These are phyloP conservation scores for Pneumocystis oryctolagi DNA, from an alignment of 1,139 yeast species.

Conservation along the genomic window DNA sequence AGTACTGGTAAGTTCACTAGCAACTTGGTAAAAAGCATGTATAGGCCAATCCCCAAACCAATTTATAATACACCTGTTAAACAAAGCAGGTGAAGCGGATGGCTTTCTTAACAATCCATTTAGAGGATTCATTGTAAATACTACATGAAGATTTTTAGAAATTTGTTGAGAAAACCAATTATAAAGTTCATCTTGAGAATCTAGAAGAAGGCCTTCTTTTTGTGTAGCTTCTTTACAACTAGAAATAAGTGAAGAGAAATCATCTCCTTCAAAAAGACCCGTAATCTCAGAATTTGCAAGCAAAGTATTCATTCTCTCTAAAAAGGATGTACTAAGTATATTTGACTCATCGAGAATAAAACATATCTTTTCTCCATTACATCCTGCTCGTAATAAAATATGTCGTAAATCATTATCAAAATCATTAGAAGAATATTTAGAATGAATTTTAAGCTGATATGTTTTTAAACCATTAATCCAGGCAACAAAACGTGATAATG, in stretches of 20 bases:
- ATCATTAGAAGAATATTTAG: conserved; percentile 41
- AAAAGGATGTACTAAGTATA: conserved; percentile 58
- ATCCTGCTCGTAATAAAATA: conserved; percentile 37
- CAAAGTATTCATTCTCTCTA: conserved; percentile 83
- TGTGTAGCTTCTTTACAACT: conserved; percentile 47
- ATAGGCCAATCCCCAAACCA: conserved; percentile 83
- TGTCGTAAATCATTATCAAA: conserved; percentile 53
- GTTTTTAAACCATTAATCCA: conserved; percentile 76
- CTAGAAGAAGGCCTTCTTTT: conserved; percentile 47
- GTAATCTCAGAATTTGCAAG: conserved; percentile 89
- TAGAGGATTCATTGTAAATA: conserved; percentile 59
- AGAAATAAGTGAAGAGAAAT: conserved; percentile 38
- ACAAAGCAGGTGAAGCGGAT: conserved; percentile 74
- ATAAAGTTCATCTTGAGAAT: conserved; percentile 57
- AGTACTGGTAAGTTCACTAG: conserved; percentile 28
- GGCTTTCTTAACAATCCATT: conserved; percentile 30
- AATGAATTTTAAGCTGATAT: conserved; percentile 43
- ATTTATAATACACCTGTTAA: conserved; percentile 76
- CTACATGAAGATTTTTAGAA: conserved; percentile 61
- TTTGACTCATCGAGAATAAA: conserved; percentile 71
- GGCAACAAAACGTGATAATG: conserved; percentile 64
- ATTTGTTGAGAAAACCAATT: conserved; percentile 61
- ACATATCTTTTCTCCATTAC: conserved; percentile 50
- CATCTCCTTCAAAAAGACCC: conserved; percentile 74
- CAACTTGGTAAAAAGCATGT: conserved; percentile 38